Percentiles rank a stretch among this genome's conserved stretches.
These are phyloP conservation scores for Durio zibethinus DNA, from an alignment of 345 rosid genomes.

Conservation along the genomic window DNA sequence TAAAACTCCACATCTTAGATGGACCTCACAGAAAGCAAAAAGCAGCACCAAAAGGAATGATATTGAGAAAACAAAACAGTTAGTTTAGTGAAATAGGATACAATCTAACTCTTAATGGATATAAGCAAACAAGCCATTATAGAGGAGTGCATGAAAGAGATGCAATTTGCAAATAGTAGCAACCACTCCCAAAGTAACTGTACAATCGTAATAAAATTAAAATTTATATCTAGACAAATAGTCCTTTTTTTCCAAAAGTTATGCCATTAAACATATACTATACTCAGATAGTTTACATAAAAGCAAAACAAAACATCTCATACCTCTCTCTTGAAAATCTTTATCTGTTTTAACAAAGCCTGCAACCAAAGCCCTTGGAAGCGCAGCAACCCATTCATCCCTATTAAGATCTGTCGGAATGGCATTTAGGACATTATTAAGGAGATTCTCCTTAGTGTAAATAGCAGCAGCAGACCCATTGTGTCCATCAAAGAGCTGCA, in stretches of 20 bases:
- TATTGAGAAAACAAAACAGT: background rate
- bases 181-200: too few species aligned
- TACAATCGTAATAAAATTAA: background rate
- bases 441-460: slow-evolving; percentile 86
- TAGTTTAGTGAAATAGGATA: background rate
- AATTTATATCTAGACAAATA: background rate
- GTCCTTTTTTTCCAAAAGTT: background rate
- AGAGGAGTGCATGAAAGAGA: too few species aligned
- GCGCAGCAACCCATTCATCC: slow-evolving; percentile 91
- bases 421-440: slow-evolving; percentile 74
- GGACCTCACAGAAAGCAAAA: background rate
- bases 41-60: background rate
- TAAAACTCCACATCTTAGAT: background rate
- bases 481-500: slow-evolving; percentile 98
- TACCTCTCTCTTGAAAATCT: slow-evolving; percentile 87
- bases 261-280: background rate
- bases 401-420: slow-evolving; percentile 83
- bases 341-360: slow-evolving; percentile 99
- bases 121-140: background rate
- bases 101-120: background rate
- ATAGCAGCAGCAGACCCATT: slow-evolving; percentile 97
- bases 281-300: background rate
- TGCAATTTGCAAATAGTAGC: too few species aligned
- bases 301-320: slow-evolving; percentile 1
- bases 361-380: slow-evolving; percentile 96